phyloP scores from a whole-genome alignment of 352 stramenopile genomes.

The Peronospora destructor region DNA sequence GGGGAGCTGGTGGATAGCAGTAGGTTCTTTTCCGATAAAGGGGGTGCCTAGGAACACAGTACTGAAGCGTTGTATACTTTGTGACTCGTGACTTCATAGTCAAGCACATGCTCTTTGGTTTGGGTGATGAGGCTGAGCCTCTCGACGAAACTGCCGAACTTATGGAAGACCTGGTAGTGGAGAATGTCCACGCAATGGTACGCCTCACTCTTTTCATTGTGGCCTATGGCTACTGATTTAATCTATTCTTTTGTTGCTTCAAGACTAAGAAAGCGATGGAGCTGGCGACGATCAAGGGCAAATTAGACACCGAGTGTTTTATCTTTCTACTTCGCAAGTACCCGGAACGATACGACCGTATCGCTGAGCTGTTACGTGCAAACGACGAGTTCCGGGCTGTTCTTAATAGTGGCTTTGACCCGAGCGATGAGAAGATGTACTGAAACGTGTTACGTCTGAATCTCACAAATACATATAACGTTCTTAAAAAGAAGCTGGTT shows the following conservation, averaged over 20 bases:
- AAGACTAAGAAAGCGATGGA: conserved; percentile 86
- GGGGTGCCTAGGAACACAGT: neutral
- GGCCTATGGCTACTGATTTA: neutral
- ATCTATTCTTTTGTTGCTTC: conserved; percentile 3
- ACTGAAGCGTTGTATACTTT: conserved; percentile 2
- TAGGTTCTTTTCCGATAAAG: conserved; percentile 31
- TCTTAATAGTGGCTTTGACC: conserved; percentile 85
- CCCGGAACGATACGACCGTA: conserved; percentile 71
- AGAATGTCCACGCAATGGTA: conserved; percentile 82
- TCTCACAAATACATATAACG: neutral
- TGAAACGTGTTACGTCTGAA: conserved; percentile 13
- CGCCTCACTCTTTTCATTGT: neutral
- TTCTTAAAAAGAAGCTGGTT: neutral
- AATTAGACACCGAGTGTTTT: conserved; percentile 84
- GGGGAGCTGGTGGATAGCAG: conserved; percentile 77
- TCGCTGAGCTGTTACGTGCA: conserved; percentile 70
- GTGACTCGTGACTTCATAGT: conserved; percentile 30
- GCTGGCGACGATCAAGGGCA: conserved; percentile 71
- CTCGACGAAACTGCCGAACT: conserved; percentile 67
- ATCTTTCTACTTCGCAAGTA: conserved; percentile 87
- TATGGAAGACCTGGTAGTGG: conserved; percentile 83
- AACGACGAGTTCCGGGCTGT: conserved; percentile 83
- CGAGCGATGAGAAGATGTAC: conserved; percentile 85
- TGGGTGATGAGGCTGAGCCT: conserved; percentile 68
- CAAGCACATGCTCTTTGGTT: conserved; percentile 88